Evolutionary conservation across 768 basidiomycete species (phyloP), one percentile per base, ranked within the genome.

Genomic region (Xerocomellus dryophilus): DNA sequence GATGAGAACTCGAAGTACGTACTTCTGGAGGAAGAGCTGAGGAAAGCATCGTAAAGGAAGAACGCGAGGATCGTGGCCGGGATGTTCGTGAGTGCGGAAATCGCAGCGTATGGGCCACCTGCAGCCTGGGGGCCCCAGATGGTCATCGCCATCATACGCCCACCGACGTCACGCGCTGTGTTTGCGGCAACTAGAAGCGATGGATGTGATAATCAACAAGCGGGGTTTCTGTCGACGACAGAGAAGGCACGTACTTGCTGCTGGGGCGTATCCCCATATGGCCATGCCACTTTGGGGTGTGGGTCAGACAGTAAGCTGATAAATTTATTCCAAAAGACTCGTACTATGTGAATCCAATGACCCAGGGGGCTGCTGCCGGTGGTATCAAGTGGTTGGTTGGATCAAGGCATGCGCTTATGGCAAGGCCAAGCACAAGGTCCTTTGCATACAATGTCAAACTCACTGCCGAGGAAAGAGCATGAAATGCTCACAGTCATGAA

Each of bases 101-200:
- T 78, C 10, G 84, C 86, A 2, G 81, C 78, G 61, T 86, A 88
- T 7, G 63, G 57, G 17, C 78, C 79, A 36, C 84, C 85, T 29
- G 68, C 66, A 29, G 82, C 83, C 57, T 65, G 61, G 2, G 32
- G 62, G 18, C 86, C 86, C 77, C 81, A 88, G 50, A 87, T 78
- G 4, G 83, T 74, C 68, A 89, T 63, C 1, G 76, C 80, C 59
- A 79, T 77, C n/a, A 88, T 56, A 15, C 86, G 80, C 5, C 77
- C 82, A 18, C 86, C 86, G 40, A 89, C 27, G 64, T 88, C 86
- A 62, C 86, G 84, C 27, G 85, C 84, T 4, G 83, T 69, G 66
- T 89, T 89, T 32, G 85, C 74, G 14, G 83, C 76, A 42, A 88
- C 79, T 82, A 51, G 9, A 55, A 29, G 6, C 42, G 43, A 20